phyloP scores from a whole-genome alignment of 2,329 filamentous ascomycete genomes.

The Colletotrichum sp. region DNA sequence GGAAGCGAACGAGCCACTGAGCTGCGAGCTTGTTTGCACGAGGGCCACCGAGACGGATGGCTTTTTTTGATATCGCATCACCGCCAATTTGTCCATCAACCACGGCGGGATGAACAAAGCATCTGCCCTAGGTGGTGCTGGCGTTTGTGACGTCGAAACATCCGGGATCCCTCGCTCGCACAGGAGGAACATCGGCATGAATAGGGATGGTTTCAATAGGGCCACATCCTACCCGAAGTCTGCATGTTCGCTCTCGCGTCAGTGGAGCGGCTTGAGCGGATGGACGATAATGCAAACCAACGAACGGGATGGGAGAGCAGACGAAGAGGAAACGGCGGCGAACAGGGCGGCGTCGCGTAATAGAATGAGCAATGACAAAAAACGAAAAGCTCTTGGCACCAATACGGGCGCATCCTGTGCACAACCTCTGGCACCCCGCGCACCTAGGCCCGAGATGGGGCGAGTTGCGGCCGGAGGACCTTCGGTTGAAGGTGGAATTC shows the following conservation, averaged over 20 bases:
- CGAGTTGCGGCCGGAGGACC: constrained; percentile 3
- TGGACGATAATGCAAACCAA: not conserved
- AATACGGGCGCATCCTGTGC: constrained; percentile 8
- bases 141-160: not conserved
- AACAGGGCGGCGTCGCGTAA: not conserved
- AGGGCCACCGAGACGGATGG: constrained; percentile 6
- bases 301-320: not conserved
- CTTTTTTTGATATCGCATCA: constrained; percentile 1
- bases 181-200: not conserved
- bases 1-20: constrained; percentile 14
- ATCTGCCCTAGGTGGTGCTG: not conserved
- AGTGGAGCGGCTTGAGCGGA: constrained; percentile 2
- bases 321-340: not conserved
- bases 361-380: not conserved
- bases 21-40: constrained; percentile 19
- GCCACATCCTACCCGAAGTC: not conserved
- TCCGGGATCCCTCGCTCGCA: not conserved
- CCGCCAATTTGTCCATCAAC: not conserved
- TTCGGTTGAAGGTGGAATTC: not conserved
- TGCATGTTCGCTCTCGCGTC: not conserved
- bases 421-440: not conserved
- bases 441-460: constrained; percentile 3
- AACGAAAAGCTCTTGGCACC: constrained; percentile 13
- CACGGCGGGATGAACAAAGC: not conserved
- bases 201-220: not conserved